Evolutionary conservation across 140 eudicot genomes (phyloP).

Genomic region (Cichorium intybus): DNA sequence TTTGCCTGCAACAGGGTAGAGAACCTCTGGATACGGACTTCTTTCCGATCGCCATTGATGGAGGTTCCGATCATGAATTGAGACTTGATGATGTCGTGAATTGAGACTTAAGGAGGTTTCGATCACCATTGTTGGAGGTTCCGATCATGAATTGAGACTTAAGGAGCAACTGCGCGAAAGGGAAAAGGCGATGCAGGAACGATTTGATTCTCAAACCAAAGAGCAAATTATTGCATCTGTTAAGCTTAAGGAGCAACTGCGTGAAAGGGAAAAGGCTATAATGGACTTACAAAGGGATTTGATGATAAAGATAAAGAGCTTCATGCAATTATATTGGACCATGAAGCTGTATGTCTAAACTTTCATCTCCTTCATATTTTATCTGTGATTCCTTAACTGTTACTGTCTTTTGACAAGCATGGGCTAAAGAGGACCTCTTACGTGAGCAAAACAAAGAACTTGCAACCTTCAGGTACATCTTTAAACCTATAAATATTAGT

Average conservation of each 20-base stretch:
- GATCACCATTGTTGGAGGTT: too few relatives aligned
- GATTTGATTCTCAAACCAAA: constrained; percentile 63
- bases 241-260: constrained; percentile 83
- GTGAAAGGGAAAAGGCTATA: constrained; percentile 64
- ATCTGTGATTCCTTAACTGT: not conserved
- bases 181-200: constrained; percentile 56
- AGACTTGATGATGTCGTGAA: constrained; percentile 56
- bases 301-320: constrained; percentile 83
- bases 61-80: constrained; percentile 49
- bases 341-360: constrained; percentile 54
- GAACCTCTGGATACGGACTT: constrained; percentile 55
- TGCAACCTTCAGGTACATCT: constrained; percentile 61
- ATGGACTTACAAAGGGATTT: constrained; percentile 71
- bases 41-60: constrained; percentile 50
- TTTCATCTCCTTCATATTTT: not conserved
- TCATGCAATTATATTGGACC: constrained; percentile 76
- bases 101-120: too few relatives aligned
- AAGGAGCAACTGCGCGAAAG: constrained; percentile 66
- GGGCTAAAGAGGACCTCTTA: constrained; percentile 97
- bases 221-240: constrained; percentile 59
- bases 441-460: constrained; percentile 82
- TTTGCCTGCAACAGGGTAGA: constrained; percentile 54
- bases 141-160: too few relatives aligned
- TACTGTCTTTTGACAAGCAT: constrained; percentile 47
- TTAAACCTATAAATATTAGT: not conserved